Conservation (phyloP, 192 early-diverging fungal species). For the Entomortierella beljakovae region DNA sequence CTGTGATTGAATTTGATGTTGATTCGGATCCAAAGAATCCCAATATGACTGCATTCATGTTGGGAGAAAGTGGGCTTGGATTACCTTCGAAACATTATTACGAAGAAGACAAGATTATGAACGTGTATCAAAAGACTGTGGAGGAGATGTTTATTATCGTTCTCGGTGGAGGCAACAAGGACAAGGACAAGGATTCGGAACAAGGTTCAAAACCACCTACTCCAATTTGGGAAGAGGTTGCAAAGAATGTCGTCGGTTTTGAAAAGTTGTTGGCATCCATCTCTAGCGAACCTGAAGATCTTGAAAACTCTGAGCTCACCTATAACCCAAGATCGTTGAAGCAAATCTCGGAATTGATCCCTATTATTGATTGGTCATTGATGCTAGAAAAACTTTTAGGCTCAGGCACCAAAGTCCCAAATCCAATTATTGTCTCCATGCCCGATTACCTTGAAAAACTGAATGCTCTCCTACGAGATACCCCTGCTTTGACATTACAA, state of each 20-base stretch:
- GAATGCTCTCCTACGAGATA: conserved; percentile 51
- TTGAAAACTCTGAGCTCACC: conserved; percentile 60
- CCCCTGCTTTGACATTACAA: conserved; percentile 51
- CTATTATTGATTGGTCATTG: conserved; percentile 56
- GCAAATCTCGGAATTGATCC: conserved; percentile 45
- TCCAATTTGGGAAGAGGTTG: conserved; percentile 46
- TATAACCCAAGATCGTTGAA: conserved; percentile 59
- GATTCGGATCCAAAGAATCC: conserved; percentile 71
- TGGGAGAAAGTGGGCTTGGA: conserved; percentile 65
- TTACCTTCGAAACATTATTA: conserved; percentile 79
- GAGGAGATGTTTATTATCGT: conserved; percentile 55
- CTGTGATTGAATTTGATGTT: conserved; percentile 63
- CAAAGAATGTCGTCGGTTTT: conserved; percentile 64
- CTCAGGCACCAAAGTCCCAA: conserved; percentile 5
- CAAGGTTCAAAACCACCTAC: neutral
- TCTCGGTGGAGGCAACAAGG: conserved; percentile 30
- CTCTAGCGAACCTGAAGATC: conserved; percentile 58
- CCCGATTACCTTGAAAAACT: conserved; percentile 60
- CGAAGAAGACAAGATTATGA: conserved; percentile 57
- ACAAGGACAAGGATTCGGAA: conserved; percentile 8
- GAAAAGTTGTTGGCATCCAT: conserved; percentile 68
- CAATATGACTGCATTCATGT: conserved; percentile 56
- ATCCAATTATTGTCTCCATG: conserved; percentile 60
- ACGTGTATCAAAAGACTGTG: conserved; percentile 56
- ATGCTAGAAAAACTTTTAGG: conserved; percentile 41